phyloP scores from a whole-genome alignment of 176 grass and related monocot species.

The Chrysopogon serrulatus region DNA sequence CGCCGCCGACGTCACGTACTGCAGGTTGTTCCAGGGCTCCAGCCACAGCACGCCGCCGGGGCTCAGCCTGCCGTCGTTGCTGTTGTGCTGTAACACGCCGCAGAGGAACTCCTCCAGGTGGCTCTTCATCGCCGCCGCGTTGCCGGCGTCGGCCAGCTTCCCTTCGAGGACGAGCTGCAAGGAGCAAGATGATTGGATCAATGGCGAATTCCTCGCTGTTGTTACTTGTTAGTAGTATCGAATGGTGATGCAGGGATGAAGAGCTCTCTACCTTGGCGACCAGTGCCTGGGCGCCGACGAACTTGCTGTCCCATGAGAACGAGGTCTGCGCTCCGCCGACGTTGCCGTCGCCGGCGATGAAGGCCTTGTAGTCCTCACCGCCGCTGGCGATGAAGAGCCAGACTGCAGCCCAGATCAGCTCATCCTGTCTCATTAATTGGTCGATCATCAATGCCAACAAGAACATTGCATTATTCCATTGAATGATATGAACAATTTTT shows the following conservation, averaged over 20 bases:
- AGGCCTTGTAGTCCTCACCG: slow-evolving; percentile 28
- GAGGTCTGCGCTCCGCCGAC: slow-evolving; percentile 18
- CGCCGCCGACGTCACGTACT: slow-evolving; percentile 49
- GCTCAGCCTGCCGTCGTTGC: slow-evolving; percentile 32
- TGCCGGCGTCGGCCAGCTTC: slow-evolving; percentile 36
- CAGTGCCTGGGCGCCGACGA: slow-evolving; percentile 58
- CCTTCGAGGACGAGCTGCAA: slow-evolving; percentile 51
- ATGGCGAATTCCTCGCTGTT: neutral
- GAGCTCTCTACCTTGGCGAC: slow-evolving; percentile 50
- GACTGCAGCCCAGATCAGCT: slow-evolving; percentile 64
- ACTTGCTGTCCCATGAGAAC: slow-evolving; percentile 77
- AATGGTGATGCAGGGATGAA: too few relatives aligned
- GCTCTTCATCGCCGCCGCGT: slow-evolving; percentile 17
- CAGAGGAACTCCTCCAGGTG: slow-evolving; percentile 52
- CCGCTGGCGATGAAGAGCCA: slow-evolving; percentile 71
- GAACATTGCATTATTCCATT: neutral
- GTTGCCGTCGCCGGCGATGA: slow-evolving; percentile 30
- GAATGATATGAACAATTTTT: neutral
- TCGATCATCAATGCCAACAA: neutral
- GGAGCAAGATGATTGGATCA: neutral
- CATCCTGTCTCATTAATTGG: slow-evolving; percentile 46
- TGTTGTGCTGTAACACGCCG: slow-evolving; percentile 34
- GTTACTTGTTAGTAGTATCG: neutral
- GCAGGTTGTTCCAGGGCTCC: slow-evolving; percentile 49
- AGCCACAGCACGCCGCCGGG: slow-evolving; percentile 57